These are phyloP conservation scores for Breviolum minutum DNA, from an alignment of 73 alveolate species.

Conservation along the genomic window DNA sequence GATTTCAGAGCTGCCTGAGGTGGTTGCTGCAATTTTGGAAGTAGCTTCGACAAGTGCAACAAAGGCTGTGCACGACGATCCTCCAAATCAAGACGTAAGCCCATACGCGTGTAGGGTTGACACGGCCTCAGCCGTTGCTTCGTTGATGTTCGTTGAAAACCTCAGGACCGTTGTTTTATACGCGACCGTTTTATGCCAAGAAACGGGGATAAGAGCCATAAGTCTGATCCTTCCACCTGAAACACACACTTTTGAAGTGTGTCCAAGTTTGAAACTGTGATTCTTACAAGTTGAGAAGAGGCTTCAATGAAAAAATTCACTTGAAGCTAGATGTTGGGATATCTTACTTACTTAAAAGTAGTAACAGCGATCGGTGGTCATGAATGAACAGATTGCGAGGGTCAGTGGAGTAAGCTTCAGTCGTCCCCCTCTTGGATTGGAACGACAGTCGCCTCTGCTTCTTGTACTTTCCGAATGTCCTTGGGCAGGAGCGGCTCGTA, in stretches of 20 bases:
- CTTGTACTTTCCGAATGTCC: conserved; percentile 56
- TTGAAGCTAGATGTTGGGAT: not conserved
- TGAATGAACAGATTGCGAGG: not conserved
- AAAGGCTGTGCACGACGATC: conserved; percentile 88
- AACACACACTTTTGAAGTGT: not conserved
- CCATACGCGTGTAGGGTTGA: conserved; percentile 91
- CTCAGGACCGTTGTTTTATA: no score
- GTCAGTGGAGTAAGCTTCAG: not conserved
- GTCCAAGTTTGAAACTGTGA: not conserved
- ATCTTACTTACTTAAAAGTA: not conserved
- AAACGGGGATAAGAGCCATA: conserved; percentile 70
- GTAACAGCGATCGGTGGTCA: not conserved
- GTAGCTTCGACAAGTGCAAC: conserved; percentile 27
- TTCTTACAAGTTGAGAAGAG: no score
- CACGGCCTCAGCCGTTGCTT: conserved; percentile 27
- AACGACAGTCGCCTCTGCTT: not conserved
- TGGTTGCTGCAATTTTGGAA: conserved; percentile 24
- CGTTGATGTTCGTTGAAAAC: not conserved
- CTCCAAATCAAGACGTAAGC: conserved; percentile 27
- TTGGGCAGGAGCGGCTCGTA: conserved; percentile 71
- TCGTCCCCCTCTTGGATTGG: no score
- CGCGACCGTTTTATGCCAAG: not conserved
- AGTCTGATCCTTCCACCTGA: conserved; percentile 62
- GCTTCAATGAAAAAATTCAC: not conserved
- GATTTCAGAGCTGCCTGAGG: not conserved